phyloP scores from a whole-genome alignment of 345 rosid species.

The Pistacia atlantica region DNA sequence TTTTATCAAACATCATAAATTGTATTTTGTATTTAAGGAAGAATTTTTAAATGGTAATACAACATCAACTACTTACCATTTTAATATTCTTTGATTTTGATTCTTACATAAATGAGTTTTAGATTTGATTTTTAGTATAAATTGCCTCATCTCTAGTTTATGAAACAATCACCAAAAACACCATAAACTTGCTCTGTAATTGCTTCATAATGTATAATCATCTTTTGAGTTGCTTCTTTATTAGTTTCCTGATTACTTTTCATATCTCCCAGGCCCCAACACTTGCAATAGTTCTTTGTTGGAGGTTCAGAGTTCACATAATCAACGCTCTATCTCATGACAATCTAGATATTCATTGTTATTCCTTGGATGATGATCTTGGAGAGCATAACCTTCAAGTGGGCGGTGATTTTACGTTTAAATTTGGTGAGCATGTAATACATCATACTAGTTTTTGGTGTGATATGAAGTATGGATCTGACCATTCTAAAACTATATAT shows the following conservation, averaged over 20 bases:
- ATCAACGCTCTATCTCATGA: conserved; percentile 12
- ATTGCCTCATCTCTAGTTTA: too few relatives aligned
- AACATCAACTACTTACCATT: too few relatives aligned
- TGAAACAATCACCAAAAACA: too few relatives aligned
- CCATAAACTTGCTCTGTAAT: too few relatives aligned
- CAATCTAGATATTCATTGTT: not conserved
- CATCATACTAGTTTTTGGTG: not conserved
- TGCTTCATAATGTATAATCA: too few relatives aligned
- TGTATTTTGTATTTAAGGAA: not conserved
- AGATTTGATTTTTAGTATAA: too few relatives aligned
- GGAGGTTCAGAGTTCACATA: not conserved
- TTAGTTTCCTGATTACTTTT: not conserved
- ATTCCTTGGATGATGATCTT: conserved; percentile 13
- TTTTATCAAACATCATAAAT: too few relatives aligned
- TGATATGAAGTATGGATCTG: not conserved
- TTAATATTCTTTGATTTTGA: too few relatives aligned
- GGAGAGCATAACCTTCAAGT: conserved; percentile 5
- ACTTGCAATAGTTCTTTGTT: not conserved
- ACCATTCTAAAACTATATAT: not conserved
- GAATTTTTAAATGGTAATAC: not conserved
- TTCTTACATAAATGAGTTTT: too few relatives aligned
- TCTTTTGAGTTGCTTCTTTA: not conserved
- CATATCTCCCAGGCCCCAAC: not conserved
- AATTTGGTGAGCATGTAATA: not conserved
- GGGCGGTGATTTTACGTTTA: not conserved